Evolutionary conservation across 345 rosid species (phyloP).

Genomic region (Populus deltoides): DNA sequence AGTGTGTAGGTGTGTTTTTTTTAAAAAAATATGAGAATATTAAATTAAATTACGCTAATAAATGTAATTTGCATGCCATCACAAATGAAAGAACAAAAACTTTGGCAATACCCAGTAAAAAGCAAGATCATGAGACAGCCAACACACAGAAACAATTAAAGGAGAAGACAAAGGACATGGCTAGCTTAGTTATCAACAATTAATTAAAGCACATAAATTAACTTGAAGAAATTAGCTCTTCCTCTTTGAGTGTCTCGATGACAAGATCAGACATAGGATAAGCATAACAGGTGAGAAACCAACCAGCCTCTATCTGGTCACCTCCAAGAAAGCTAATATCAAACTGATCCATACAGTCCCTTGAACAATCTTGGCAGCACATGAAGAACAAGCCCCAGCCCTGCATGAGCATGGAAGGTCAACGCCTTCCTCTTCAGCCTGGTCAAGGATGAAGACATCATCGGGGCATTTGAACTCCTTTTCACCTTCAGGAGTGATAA

Average conservation of each 20-base stretch:
- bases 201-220: too few relatives aligned
- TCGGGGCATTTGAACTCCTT: constrained; percentile 50
- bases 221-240: constrained; percentile 34
- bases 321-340: constrained; percentile 81
- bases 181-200: too few relatives aligned
- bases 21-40: too few relatives aligned
- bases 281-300: constrained; percentile 79
- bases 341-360: constrained; percentile 62
- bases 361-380: constrained; percentile 56
- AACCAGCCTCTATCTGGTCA: constrained; percentile 61
- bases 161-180: too few relatives aligned
- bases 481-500: constrained; percentile 65
- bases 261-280: constrained; percentile 51
- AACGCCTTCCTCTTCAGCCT: constrained; percentile 62
- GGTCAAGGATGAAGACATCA: constrained; percentile 62
- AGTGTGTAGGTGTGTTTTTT: too few relatives aligned
- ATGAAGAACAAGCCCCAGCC: constrained; percentile 88
- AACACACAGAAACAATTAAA: too few relatives aligned
- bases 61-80: neutral
- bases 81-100: neutral
- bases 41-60: too few relatives aligned
- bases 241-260: constrained; percentile 92
- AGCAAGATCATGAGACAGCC: too few relatives aligned
- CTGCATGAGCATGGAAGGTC: constrained; percentile 93
- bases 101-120: too few relatives aligned